Base-by-base conservation (phyloP, 768 basidiomycete genomes). In the Lyophyllum atratum region DNA sequence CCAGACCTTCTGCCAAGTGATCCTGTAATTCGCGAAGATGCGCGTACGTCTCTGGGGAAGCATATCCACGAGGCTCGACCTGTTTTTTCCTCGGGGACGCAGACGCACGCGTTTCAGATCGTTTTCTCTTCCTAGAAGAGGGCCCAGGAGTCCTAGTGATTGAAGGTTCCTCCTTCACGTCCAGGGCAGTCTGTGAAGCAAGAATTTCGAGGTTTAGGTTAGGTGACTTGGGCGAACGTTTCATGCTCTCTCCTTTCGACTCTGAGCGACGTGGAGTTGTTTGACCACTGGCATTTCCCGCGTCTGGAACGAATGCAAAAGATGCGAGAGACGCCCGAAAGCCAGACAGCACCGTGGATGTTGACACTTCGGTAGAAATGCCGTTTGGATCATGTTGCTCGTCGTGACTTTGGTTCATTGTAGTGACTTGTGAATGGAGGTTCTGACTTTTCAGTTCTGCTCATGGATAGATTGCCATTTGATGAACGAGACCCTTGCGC, bases 1-100 rank as follows among this genome's bases (percentile, higher is more conserved):
- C 86, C 1, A 92, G 76, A 22, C 74, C 78, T 28, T 73, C 64
- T 19, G 69, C 67, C 14, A 91, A 63, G 63, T 81, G 71, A 66
- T 92, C 89, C 2, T 74, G 74, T 11, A 90, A 62, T 12, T 64
- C 68, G 19, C 73, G 71, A 12, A 88, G 71, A 68, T 87, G 81
- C 0, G 80, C 72, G 63, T 82, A 85, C 12, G 66, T 68, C 47
- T 83, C 82, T 1, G 85, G 85, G 3, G 72, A 70, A 9, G 83
- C 81, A 60, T 80, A 81, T 12, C 75, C 72, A 50, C 77, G 72
- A 46, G 39, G 39, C 17, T 40, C 17, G 10, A 40, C 50, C 25
- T 40, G 34, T 61, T 76, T 78, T 28, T 61, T 62, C 47, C 71
- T 76, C 64, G 85, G 85, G 3, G 72, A 70, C 5, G 82, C 81